phyloP scores from a whole-genome alignment of 2,329 filamentous ascomycete genomes.

The Fusarium poae region DNA sequence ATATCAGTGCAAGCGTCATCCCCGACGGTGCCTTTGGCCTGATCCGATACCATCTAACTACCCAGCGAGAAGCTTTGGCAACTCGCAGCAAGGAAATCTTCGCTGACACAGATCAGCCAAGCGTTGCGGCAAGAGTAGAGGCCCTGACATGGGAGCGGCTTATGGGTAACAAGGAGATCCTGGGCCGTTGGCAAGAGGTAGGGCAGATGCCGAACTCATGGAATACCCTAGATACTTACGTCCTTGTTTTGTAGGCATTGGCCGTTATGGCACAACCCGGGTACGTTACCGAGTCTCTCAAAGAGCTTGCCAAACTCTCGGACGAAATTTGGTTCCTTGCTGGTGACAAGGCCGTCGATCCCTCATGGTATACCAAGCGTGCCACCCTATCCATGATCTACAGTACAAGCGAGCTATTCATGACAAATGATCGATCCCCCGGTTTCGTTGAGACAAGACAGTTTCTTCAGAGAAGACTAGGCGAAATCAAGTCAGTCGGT shows the following conservation, averaged over 20 bases:
- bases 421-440: slow-evolving; percentile 86
- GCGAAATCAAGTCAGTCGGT: slow-evolving; percentile 75
- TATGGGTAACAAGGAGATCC: slow-evolving; percentile 77
- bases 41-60: slow-evolving; percentile 81
- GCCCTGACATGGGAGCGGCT: slow-evolving; percentile 81
- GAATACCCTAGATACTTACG: slow-evolving; percentile 25
- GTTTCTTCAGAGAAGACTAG: slow-evolving; percentile 82
- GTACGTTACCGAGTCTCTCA: slow-evolving; percentile 80
- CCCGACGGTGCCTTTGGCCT: slow-evolving; percentile 84
- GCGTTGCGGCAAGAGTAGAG: slow-evolving; percentile 75
- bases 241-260: slow-evolving; percentile 72
- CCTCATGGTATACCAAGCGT: slow-evolving; percentile 84
- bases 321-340: slow-evolving; percentile 94
- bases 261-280: slow-evolving; percentile 89
- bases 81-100: slow-evolving; percentile 57
- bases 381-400: slow-evolving; percentile 69
- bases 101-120: slow-evolving; percentile 54
- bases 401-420: slow-evolving; percentile 87
- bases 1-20: slow-evolving; percentile 87
- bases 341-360: slow-evolving; percentile 84
- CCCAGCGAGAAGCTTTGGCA: slow-evolving; percentile 72
- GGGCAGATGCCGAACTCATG: slow-evolving; percentile 45
- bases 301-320: slow-evolving; percentile 83
- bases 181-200: slow-evolving; percentile 89
- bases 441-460: slow-evolving; percentile 81